These are phyloP conservation scores for Orychophragmus violaceus DNA, from an alignment of 345 rosid genomes.

Conservation along the genomic window DNA sequence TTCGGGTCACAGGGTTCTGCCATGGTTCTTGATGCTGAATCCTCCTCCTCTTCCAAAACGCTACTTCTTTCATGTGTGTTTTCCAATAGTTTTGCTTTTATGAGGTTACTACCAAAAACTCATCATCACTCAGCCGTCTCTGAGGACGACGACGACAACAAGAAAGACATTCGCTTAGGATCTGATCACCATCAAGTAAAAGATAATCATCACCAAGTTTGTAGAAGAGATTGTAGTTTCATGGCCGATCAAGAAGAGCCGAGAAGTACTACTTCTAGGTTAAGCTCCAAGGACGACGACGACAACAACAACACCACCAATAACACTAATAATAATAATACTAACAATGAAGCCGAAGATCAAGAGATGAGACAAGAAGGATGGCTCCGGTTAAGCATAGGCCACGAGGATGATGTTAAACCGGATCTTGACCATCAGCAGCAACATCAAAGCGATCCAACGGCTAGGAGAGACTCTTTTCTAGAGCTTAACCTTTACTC, in stretches of 20 bases:
- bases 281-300: slow-evolving; percentile 52
- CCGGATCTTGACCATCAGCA: slow-evolving; percentile 19
- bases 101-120: slow-evolving; percentile 48
- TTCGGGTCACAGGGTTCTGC: slow-evolving; percentile 44
- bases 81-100: slow-evolving; percentile 34
- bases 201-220: slow-evolving; percentile 16
- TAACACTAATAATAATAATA: background rate
- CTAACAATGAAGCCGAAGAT: background rate
- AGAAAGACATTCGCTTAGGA: slow-evolving; percentile 38
- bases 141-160: slow-evolving; percentile 5
- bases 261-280: slow-evolving; percentile 58
- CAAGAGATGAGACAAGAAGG: slow-evolving; percentile 38
- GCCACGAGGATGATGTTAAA: slow-evolving; percentile 31
- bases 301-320: slow-evolving; percentile 1
- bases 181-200: slow-evolving; percentile 41
- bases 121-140: slow-evolving; percentile 34
- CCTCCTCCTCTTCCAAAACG: slow-evolving; percentile 20
- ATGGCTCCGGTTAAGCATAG: slow-evolving; percentile 86
- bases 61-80: slow-evolving; percentile 34
- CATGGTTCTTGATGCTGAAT: slow-evolving; percentile 61
- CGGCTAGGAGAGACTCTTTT: slow-evolving; percentile 29
- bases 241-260: slow-evolving; percentile 86
- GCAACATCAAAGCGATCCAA: slow-evolving; percentile 28
- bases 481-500: slow-evolving; percentile 35
- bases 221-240: slow-evolving; percentile 28